Base-by-base conservation (phyloP, 2,329 filamentous ascomycete species). In the Penicillium sp. region DNA sequence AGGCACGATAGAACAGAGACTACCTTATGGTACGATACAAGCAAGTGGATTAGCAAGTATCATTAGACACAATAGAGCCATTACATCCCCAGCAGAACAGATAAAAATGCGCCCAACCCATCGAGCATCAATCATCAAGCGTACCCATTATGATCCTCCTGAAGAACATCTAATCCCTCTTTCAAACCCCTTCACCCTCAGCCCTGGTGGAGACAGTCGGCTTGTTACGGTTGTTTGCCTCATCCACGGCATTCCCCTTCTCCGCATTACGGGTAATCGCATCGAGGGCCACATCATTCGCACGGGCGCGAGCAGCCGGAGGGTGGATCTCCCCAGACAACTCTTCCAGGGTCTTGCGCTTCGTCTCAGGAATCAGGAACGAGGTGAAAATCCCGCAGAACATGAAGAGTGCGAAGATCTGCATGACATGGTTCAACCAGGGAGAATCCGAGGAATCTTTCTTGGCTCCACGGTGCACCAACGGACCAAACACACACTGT, bases 361-460 rank as follows among this genome's bases (percentile, higher is more conserved):
- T 91, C 0, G 87, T 92, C 75, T 92, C 90, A 0, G 89, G 89
- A 19, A 92, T 86, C n/a, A 93, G 75, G 3, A 92, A 76, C 1
- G 87, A 86, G 2, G 85, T 84, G 43, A 90, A 73, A 43, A 84
- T 82, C 31, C 90, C 90, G 48, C 83, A 81, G 5, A 92, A 79
- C 90, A 92, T 92, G 78, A 93, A 92, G 9, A 91, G 78, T 0
- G 88, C 88, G 71, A 90, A 92, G 33, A 92, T 88, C 69, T 91
- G 81, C 77, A 93, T 86, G 33, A 92, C 82, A 52, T 88, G 85
- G 70, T 89, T 82, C 50, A 92, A 80, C 82, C 87, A 89, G 1
- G 87, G 88, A 1, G 72, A 78, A 0, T 81, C 81, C 18, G 77
- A 74, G 55, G 82, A 83, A 9, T 46, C 54, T 14, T 77, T 71